Conservation (phyloP, 2,329 filamentous ascomycete genomes). For the Raffaelea ambrosiae region DNA sequence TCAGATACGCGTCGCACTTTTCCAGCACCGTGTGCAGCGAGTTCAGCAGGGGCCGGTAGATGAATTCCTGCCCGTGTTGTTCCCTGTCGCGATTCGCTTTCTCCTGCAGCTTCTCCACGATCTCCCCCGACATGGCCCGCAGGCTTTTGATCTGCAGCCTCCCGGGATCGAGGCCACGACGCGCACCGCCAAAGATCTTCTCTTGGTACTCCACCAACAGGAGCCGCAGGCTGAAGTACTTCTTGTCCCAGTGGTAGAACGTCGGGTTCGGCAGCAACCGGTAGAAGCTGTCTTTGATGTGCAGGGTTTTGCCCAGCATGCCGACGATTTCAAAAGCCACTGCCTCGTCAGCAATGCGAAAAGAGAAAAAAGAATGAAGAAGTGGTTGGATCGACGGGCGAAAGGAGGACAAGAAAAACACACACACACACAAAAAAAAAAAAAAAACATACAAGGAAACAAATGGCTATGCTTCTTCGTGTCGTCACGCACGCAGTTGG, state of each 20-base stretch:
- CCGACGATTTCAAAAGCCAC: constrained; percentile 50
- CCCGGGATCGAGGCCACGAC: background rate
- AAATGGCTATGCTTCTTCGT: constrained; percentile 35
- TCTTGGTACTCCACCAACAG: constrained; percentile 30
- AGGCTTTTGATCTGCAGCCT: constrained; percentile 9
- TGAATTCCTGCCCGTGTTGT: constrained; percentile 8
- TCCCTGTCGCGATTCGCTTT: background rate
- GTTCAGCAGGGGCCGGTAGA: constrained; percentile 27
- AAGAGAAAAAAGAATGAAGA: background rate
- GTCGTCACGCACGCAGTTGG: constrained; percentile 32
- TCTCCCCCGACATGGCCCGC: constrained; percentile 4
- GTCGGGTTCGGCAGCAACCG: constrained; percentile 51
- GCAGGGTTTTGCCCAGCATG: constrained; percentile 45
- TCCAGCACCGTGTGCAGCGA: constrained; percentile 31
- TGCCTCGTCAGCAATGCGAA: constrained; percentile 14
- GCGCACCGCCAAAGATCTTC: constrained; percentile 16
- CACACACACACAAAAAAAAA: background rate
- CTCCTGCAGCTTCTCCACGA: constrained; percentile 7
- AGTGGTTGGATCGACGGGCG: too few species aligned
- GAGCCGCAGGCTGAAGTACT: constrained; percentile 33
- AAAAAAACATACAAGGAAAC: constrained; percentile 34
- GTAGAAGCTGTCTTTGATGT: constrained; percentile 40
- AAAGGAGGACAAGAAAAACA: too few species aligned
- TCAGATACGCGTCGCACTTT: constrained; percentile 34
- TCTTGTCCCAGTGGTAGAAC: constrained; percentile 42